These are phyloP conservation scores for Tolypocladium amazonense DNA, from an alignment of 2,329 filamentous ascomycete genomes.

Conservation along the genomic window DNA sequence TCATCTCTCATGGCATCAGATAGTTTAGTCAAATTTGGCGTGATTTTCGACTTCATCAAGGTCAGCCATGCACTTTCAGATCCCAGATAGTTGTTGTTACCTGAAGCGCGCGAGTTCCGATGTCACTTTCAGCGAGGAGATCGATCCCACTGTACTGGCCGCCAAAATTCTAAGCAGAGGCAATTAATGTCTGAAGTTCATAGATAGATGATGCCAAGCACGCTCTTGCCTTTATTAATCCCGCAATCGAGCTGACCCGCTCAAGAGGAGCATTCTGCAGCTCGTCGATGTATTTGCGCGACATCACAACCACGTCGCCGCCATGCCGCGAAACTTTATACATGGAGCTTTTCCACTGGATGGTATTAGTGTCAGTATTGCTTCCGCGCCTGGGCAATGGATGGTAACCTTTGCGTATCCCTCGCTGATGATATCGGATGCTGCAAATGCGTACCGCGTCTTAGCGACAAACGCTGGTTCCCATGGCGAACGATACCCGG, in stretches of 20 bases:
- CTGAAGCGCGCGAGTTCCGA: constrained; percentile 5
- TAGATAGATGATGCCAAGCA: not conserved
- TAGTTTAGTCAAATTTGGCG: constrained; percentile 2
- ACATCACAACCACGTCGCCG: constrained; percentile 4
- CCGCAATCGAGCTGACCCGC: constrained; percentile 4
- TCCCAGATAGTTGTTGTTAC: not conserved
- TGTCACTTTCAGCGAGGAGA: constrained; percentile 2
- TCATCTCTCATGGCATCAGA: constrained; percentile 4
- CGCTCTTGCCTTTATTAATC: constrained; percentile 2
- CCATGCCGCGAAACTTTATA: constrained; percentile 5
- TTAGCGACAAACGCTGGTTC: constrained; percentile 3
- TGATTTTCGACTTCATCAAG: constrained; percentile 2
- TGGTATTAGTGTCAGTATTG: not conserved
- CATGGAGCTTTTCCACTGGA: constrained; percentile 4
- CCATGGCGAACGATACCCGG: constrained; percentile 2
- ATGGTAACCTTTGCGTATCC: constrained; percentile 4
- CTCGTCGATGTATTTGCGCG: constrained; percentile 5
- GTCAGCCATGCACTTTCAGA: not conserved
- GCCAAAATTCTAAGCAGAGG: constrained; percentile 4
- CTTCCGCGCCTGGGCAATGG: no score
- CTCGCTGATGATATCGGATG: constrained; percentile 2
- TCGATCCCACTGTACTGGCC: constrained; percentile 4
- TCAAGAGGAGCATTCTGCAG: constrained; percentile 3
- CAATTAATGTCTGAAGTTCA: not conserved
- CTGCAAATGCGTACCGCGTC: constrained; percentile 1